Percentiles rank a stretch among this genome's conserved stretches.
phyloP scores from a whole-genome alignment of 306 rosid genomes.

The Coriaria nepalensis region DNA sequence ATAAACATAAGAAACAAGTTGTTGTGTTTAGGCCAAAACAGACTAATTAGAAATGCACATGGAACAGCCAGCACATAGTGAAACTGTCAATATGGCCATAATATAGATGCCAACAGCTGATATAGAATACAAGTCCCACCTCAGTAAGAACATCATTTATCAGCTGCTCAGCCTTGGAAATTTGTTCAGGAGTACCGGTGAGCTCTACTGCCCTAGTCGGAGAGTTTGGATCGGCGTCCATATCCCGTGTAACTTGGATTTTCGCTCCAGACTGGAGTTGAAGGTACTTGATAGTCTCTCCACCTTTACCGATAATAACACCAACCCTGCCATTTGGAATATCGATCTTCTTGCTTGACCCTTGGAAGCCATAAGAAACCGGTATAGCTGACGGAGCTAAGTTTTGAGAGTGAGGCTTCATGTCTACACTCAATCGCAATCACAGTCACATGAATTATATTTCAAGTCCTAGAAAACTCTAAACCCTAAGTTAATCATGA shows the following conservation, averaged over 20 bases:
- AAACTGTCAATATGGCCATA: not conserved
- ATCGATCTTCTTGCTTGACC: slow-evolving; percentile 67
- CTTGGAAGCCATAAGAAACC: slow-evolving; percentile 49
- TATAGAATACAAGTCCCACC: slow-evolving; percentile 24
- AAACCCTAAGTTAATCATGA: too few species aligned
- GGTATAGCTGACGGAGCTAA: slow-evolving; percentile 42
- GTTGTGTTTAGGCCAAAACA: too few species aligned
- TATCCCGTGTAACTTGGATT: slow-evolving; percentile 90
- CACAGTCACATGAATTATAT: not conserved
- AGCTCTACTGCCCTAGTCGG: slow-evolving; percentile 59
- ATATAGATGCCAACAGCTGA: not conserved
- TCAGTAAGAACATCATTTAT: slow-evolving; percentile 81
- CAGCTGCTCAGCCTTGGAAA: slow-evolving; percentile 73
- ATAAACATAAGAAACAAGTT: too few species aligned
- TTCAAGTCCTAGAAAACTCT: not conserved
- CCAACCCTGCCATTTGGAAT: slow-evolving; percentile 95
- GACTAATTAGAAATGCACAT: not conserved
- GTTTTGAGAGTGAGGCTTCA: slow-evolving; percentile 29
- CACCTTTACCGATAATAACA: slow-evolving; percentile 89
- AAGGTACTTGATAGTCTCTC: slow-evolving; percentile 93
- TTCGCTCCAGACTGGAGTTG: slow-evolving; percentile 91
- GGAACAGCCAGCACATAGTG: not conserved
- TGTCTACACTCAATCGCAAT: slow-evolving; percentile 27
- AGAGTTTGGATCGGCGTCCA: slow-evolving; percentile 72
- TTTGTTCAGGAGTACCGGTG: slow-evolving; percentile 76